Base-by-base conservation (phyloP, 768 basidiomycete genomes). In the Rubroboletus pulcherrimus region DNA sequence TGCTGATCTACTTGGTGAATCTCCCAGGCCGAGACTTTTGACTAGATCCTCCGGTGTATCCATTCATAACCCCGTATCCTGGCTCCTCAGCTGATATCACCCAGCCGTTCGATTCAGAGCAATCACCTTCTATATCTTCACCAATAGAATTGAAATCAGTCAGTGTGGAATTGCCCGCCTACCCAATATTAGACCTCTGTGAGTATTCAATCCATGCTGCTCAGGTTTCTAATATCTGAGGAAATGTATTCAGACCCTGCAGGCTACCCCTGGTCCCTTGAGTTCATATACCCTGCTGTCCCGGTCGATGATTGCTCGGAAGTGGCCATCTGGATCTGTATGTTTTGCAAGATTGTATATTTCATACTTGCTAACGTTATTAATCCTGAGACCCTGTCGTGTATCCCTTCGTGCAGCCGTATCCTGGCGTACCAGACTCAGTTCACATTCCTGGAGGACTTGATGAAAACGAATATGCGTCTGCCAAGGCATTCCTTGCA, bases 161-260 rank as follows among this genome's bases (percentile, higher is more conserved):
- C 30, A 12, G 19, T n/a, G 54, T 66, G 21, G 68, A 54, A 40
- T 45, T 68, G 17, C 41, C 53, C 15, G 33, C 38, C 3, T 66
- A 69, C 51, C 67, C 69, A 9, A 26, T 49, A 30, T 70, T 78
- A 33, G 64, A 71, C 50, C 60, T 74, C 9, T 77, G 77, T 77
- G 57, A 53, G 73, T 62, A 30, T 50, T 44, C 5, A 17, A 14
- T 44, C n/a, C 14, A 26, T 17, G 8, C 14, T 48, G 11, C 14
- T 26, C 14, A 24, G 3, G 34, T 11, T 30, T 46, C 38, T 49
- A 34, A 17, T n/a, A 26, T 34, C 50, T 60, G 14, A 47, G 12
- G 38, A 29, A 48, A 49, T 11, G 17, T 12, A 21, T 35, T 34
- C 43, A 63, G 60, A 63, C 48, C 54, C 57, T 31, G 58, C 66